Evolutionary conservation across 768 basidiomycete species (phyloP), one percentile per base, ranked within the genome.

Genomic region (Kwoniella bestiolae): DNA sequence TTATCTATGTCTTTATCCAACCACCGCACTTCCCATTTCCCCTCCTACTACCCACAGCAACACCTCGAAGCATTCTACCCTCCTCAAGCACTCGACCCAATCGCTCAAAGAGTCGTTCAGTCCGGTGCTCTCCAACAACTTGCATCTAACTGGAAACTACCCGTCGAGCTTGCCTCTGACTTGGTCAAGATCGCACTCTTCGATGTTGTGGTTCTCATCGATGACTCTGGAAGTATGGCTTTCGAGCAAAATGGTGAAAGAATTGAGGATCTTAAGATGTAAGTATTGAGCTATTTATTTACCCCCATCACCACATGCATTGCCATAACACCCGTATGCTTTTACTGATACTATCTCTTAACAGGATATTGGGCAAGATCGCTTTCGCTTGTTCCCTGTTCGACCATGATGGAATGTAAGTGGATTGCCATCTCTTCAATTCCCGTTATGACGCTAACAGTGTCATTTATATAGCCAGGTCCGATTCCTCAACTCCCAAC

Each of bases 241-340:
- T 82, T 82, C 60, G 83, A 82, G 72, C 80, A 83, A 73, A 71
- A 72, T 28, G 83, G 83, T 26, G 78, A 81, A 53, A 72, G 83
- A 25, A 82, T 83, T 60, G 82, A 83, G 56, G 83, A 83, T 67
- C 70, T 83, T 35, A 82, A 82, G 74, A 67, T 81, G 74, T 74
- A 52, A 56, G 73, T 65, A 25, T n/a, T n/a, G n/a, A n/a, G n/a
- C n/a, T n/a, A n/a, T n/a, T n/a, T n/a, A n/a, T n/a, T n/a, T n/a
- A n/a, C n/a, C n/a, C n/a, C n/a, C n/a, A n/a, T n/a, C n/a, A n/a
- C n/a, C n/a, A n/a, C n/a, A n/a, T n/a, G n/a, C n/a, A n/a, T n/a
- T n/a, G n/a, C n/a, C n/a, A n/a, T n/a, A n/a, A n/a, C n/a, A n/a
- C n/a, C n/a, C n/a, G n/a, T n/a, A n/a, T n/a, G n/a, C n/a, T n/a